phyloP scores from a whole-genome alignment of 2,329 filamentous ascomycete genomes.

The Diplodia scrobiculata region DNA sequence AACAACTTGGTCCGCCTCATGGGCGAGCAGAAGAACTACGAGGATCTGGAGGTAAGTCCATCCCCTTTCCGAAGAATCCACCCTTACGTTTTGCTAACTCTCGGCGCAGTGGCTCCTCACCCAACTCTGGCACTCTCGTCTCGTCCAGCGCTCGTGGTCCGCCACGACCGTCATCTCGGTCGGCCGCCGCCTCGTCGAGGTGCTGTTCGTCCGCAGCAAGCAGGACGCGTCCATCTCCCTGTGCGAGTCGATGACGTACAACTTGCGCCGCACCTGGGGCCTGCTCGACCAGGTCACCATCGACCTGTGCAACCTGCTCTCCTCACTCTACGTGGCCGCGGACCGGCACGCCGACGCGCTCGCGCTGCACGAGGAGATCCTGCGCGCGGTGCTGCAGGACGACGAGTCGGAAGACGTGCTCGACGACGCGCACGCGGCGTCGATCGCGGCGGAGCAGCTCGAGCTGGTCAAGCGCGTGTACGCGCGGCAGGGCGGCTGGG shows the following conservation, averaged over 20 bases:
- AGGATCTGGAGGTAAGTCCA: conserved; percentile 40
- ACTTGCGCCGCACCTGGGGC: conserved; percentile 57
- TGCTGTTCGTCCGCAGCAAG: conserved; percentile 54
- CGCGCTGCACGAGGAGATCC: conserved; percentile 39
- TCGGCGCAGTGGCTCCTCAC: conserved; percentile 39
- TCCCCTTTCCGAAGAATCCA: too few species aligned
- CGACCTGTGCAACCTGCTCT: conserved; percentile 55
- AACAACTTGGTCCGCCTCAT: conserved; percentile 49
- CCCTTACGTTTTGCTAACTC: too few species aligned
- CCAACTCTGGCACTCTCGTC: conserved; percentile 43
- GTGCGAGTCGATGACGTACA: conserved; percentile 59
- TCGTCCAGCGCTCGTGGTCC: conserved; percentile 42
- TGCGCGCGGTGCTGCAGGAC: conserved; percentile 40
- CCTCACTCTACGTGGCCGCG: conserved; percentile 52
- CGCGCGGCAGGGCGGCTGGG: conserved; percentile 50
- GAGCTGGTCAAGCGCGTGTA: conserved; percentile 45
- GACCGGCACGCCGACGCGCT: conserved; percentile 44
- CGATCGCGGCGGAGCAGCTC: conserved; percentile 41
- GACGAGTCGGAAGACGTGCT: conserved; percentile 35
- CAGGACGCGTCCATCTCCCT: conserved; percentile 48
- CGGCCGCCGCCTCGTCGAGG: conserved; percentile 57
- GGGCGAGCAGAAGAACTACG: conserved; percentile 51
- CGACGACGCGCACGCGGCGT: conserved; percentile 33
- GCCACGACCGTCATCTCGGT: conserved; percentile 52
- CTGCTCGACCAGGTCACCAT: conserved; percentile 52